Conservation (phyloP, 192 early-diverging fungal species). For the Paraglomus occultum region DNA sequence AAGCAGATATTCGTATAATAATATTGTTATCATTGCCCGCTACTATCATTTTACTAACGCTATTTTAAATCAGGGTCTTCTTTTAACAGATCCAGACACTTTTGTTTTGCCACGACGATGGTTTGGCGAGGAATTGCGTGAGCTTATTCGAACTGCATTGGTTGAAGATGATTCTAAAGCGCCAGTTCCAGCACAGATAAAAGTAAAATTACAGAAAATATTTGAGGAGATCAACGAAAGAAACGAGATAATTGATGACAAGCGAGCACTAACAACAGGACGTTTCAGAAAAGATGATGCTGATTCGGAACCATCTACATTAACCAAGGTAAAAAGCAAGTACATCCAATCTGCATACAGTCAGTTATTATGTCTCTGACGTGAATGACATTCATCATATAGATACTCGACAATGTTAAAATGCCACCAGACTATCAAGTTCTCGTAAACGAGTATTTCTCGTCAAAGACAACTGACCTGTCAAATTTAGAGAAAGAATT, state of each 20-base stretch:
- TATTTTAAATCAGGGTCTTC: slow-evolving; percentile 40
- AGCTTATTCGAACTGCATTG: slow-evolving; percentile 41
- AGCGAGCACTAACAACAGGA: not conserved
- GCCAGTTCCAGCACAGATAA: slow-evolving; percentile 15
- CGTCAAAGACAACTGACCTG: slow-evolving; percentile 5
- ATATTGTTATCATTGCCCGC: too few species aligned
- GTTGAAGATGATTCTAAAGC: slow-evolving; percentile 39
- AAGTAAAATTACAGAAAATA: slow-evolving; percentile 1
- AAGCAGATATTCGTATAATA: too few species aligned
- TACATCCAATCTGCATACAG: not conserved
- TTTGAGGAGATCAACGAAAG: not conserved
- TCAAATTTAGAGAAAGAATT: slow-evolving; percentile 7
- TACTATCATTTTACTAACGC: too few species aligned
- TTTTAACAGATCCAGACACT: slow-evolving; percentile 57
- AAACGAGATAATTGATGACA: slow-evolving; percentile 14
- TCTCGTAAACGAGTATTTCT: slow-evolving; percentile 34
- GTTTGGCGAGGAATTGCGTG: slow-evolving; percentile 20
- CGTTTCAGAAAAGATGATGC: not conserved
- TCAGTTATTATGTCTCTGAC: not conserved
- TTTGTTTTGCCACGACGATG: slow-evolving; percentile 58
- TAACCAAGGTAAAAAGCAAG: slow-evolving; percentile 3
- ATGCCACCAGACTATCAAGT: slow-evolving; percentile 26
- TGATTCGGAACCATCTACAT: not conserved
- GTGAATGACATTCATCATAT: not conserved
- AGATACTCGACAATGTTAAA: slow-evolving; percentile 39